Percentiles rank a stretch among this genome's conserved stretches.
phyloP scores from a whole-genome alignment of 2,329 filamentous ascomycete genomes.

The Alternaria tenuissima region DNA sequence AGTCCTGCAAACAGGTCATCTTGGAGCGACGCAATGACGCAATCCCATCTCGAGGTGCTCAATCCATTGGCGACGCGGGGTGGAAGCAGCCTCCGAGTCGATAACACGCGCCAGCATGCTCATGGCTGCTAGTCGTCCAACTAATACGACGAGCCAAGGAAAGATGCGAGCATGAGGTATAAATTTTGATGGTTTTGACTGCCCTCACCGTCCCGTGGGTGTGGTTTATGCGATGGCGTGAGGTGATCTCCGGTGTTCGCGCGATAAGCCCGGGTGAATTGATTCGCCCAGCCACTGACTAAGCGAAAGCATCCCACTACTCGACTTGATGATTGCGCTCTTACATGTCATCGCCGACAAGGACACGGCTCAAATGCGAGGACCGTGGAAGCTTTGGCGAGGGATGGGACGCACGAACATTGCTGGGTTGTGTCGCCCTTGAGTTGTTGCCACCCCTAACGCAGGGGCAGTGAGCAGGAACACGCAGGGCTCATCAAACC shows the following conservation, averaged over 20 bases:
- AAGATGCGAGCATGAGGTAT: constrained; percentile 23
- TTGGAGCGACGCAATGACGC: constrained; percentile 36
- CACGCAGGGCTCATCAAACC: constrained; percentile 1
- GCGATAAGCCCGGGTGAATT: constrained; percentile 39
- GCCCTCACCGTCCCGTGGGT: constrained; percentile 20
- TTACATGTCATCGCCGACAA: constrained; percentile 21
- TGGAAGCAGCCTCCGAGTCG: constrained; percentile 26
- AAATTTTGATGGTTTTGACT: constrained; percentile 10
- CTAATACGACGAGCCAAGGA: constrained; percentile 30
- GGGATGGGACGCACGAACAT: constrained; percentile 22
- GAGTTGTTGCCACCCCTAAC: constrained; percentile 8
- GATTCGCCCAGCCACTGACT: constrained; percentile 42
- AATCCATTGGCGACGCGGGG: constrained; percentile 39
- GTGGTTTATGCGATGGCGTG: constrained; percentile 40
- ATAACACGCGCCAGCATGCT: constrained; percentile 23
- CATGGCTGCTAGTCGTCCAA: constrained; percentile 27
- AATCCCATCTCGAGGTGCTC: constrained; percentile 25
- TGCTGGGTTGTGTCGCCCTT: not conserved
- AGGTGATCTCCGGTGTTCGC: constrained; percentile 39
- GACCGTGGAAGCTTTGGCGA: constrained; percentile 27
- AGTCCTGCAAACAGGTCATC: constrained; percentile 26
- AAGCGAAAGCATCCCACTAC: constrained; percentile 36
- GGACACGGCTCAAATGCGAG: constrained; percentile 15
- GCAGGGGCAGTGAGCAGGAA: constrained; percentile 8
- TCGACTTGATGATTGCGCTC: constrained; percentile 16